A percentile compares a stretch with the other conserved stretches of the same genome.
Conservation (phyloP, 345 rosid genomes). For the Capsella bursapastoris region DNA sequence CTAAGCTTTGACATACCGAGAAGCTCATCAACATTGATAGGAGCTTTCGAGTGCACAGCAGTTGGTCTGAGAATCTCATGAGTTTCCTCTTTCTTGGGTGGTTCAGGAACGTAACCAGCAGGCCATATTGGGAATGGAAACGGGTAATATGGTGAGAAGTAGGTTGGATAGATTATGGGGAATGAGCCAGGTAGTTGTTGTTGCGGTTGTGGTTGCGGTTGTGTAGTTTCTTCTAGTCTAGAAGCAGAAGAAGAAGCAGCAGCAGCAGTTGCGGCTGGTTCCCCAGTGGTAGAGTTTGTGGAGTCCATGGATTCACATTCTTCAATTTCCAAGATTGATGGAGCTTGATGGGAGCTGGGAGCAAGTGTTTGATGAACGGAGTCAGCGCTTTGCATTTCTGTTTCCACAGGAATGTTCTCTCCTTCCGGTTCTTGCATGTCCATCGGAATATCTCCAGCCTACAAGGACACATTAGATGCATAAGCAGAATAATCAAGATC, state of each 20-base stretch:
- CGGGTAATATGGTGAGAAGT: conserved; percentile 76
- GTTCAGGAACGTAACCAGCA: conserved; percentile 56
- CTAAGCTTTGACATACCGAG: conserved; percentile 93
- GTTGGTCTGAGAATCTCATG: conserved; percentile 89
- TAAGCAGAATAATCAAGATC: conserved; percentile 1
- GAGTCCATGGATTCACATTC: conserved; percentile 98
- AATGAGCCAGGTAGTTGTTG: conserved; percentile 55
- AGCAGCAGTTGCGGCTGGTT: conserved; percentile 45
- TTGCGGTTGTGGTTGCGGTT: conserved; percentile 50
- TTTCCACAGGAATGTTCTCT: conserved; percentile 50
- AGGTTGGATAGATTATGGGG: conserved; percentile 77
- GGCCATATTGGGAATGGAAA: conserved; percentile 78
- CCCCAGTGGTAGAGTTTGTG: conserved; percentile 74
- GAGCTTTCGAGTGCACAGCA: conserved; percentile 78
- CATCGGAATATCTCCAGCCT: conserved; percentile 66
- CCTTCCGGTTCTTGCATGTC: conserved; percentile 60
- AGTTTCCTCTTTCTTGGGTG: conserved; percentile 51
- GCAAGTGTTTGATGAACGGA: conserved; percentile 46
- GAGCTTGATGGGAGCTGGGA: conserved; percentile 57
- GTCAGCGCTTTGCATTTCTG: conserved; percentile 42
- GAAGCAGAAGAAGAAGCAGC: conserved; percentile 39
- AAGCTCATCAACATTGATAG: conserved; percentile 86
- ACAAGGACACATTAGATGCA: conserved; percentile 27
- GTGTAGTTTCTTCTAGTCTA: conserved; percentile 30
- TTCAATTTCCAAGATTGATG: conserved; percentile 60